Evolutionary conservation across 495 filamentous ascomycete genomes (phyloP).

Genomic region (Tuber magnatum): DNA sequence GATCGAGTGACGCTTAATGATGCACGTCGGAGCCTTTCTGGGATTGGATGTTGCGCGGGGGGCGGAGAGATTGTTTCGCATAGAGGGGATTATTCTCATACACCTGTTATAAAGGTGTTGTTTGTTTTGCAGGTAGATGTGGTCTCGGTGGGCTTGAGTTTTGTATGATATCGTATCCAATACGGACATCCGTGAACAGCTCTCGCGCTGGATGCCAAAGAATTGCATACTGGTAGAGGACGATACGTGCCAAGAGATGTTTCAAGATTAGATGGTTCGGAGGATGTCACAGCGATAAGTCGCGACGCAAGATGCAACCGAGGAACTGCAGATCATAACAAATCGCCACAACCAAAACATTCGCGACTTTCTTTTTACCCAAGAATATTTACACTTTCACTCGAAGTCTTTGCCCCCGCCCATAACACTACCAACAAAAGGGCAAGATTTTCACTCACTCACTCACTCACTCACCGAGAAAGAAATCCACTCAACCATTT

Average conservation of each 20-base stretch:
- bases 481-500: neutral
- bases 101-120: neutral
- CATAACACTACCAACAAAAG: neutral
- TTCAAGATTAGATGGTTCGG: neutral
- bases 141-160: neutral
- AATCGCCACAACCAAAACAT: constrained; percentile 4
- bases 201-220: neutral
- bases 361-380: neutral
- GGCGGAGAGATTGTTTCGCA: neutral
- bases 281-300: neutral
- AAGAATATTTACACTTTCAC: neutral
- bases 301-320: constrained; percentile 4
- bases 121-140: neutral
- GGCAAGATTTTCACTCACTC: neutral
- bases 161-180: neutral
- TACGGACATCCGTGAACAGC: neutral
- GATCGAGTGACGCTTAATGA: neutral
- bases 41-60: neutral
- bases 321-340: constrained; percentile 3
- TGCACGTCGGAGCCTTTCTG: neutral
- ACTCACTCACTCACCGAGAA: neutral
- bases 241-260: neutral
- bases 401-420: neutral
- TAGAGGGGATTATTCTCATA: neutral
- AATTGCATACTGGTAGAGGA: no score